These are phyloP conservation scores for Combretum micranthum DNA, from an alignment of 345 rosid genomes.

Conservation along the genomic window DNA sequence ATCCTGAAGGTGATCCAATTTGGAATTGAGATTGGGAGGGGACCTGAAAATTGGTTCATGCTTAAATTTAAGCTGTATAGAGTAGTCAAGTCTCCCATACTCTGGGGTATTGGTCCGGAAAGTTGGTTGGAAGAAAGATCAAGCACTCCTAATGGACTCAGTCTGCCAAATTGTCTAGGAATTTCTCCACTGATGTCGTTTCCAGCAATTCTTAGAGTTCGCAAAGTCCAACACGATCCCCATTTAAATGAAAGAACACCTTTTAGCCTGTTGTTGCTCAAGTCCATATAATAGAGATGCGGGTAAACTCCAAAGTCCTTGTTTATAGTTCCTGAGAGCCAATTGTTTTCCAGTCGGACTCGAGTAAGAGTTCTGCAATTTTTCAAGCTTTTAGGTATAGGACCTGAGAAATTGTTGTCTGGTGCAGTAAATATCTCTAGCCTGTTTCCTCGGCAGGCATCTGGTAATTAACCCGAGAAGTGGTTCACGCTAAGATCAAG, in stretches of 20 bases:
- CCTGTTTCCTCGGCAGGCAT: slow-evolving; percentile 16
- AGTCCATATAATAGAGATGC: slow-evolving; percentile 23
- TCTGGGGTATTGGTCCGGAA: slow-evolving; percentile 18
- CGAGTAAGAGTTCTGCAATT: slow-evolving; percentile 18
- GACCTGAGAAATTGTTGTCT: slow-evolving; percentile 22
- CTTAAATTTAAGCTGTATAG: slow-evolving; percentile 11
- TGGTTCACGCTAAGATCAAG: slow-evolving; percentile 17
- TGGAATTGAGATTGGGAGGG: slow-evolving; percentile 13
- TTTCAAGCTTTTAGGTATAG: slow-evolving; percentile 21
- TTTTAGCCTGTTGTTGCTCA: slow-evolving; percentile 20
- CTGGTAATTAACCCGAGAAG: slow-evolving; percentile 23
- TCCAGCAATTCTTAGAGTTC: slow-evolving; percentile 8
- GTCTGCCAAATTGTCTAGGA: slow-evolving; percentile 13
- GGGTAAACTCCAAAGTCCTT: slow-evolving; percentile 24
- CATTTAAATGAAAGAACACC: slow-evolving; percentile 26
- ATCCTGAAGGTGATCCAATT: slow-evolving; percentile 3
- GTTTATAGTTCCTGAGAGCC: slow-evolving; percentile 17
- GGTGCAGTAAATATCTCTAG: slow-evolving; percentile 18
- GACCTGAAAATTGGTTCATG: slow-evolving; percentile 17
- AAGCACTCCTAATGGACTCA: slow-evolving; percentile 12
- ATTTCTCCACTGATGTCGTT: slow-evolving; percentile 19
- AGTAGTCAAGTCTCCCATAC: slow-evolving; percentile 13
- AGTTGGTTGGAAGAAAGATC: slow-evolving; percentile 21
- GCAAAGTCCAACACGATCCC: slow-evolving; percentile 19
- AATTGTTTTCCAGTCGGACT: slow-evolving; percentile 23